Conservation (phyloP, 2,329 filamentous ascomycete genomes). For the Penicillium rolfsii region DNA sequence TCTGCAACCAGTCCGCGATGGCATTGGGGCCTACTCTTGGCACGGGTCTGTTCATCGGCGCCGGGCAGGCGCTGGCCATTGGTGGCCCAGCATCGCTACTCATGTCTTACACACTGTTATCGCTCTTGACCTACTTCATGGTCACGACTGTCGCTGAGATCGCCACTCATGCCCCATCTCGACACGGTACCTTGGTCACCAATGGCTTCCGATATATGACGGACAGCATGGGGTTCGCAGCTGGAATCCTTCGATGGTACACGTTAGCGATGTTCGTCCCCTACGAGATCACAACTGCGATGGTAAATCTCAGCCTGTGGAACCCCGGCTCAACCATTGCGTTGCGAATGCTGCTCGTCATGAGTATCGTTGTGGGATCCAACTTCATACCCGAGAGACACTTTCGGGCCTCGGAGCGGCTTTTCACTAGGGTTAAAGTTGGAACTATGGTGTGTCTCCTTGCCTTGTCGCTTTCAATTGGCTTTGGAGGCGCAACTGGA, state of each 20-base stretch:
- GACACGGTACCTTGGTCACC: slow-evolving; percentile 45
- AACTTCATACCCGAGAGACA: slow-evolving; percentile 53
- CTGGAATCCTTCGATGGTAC: slow-evolving; percentile 52
- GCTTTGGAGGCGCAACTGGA: slow-evolving; percentile 55
- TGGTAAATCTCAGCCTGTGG: slow-evolving; percentile 67
- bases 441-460: slow-evolving; percentile 54
- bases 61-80: slow-evolving; percentile 56
- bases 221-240: slow-evolving; percentile 43
- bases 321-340: slow-evolving; percentile 42
- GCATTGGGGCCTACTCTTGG: slow-evolving; percentile 61
- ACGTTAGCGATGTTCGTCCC: slow-evolving; percentile 50
- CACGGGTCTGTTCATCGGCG: slow-evolving; percentile 59
- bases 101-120: slow-evolving; percentile 56
- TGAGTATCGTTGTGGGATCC: slow-evolving; percentile 59
- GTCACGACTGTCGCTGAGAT: slow-evolving; percentile 51
- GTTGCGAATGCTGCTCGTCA: slow-evolving; percentile 56
- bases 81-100: slow-evolving; percentile 58
- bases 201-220: slow-evolving; percentile 47
- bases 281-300: slow-evolving; percentile 67
- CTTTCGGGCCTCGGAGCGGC: slow-evolving; percentile 55
- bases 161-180: slow-evolving; percentile 42
- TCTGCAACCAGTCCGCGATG: slow-evolving; percentile 40
- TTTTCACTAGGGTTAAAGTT: slow-evolving; percentile 55
- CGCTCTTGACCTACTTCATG: slow-evolving; percentile 51
- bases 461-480: slow-evolving; percentile 55